Evolutionary conservation across 2,329 filamentous ascomycete species (phyloP), one percentile per base, ranked within the genome.

Genomic region (Lachnellula arida): DNA sequence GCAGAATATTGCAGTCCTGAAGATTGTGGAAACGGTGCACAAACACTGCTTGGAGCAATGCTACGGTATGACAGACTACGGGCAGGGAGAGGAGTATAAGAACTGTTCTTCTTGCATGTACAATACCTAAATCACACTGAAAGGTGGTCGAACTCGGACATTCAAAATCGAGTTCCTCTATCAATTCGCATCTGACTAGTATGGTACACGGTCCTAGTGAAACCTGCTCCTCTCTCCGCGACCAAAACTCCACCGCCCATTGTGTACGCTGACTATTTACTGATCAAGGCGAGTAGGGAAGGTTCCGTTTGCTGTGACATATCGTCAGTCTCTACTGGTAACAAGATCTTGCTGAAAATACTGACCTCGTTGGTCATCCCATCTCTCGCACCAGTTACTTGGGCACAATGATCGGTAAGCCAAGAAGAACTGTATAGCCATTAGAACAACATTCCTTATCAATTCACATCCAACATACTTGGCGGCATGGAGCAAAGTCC

Each of bases 321-420:
- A 48, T 43, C 17, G 51, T 68, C 34, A 68, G 67, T 47, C 42
- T 22, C 42, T 50, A 53, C 46, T 37, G 37, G 28, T 15, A n/a
- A 14, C 15, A 25, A 39, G 22, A 9, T 5, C 25, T 8, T n/a
- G 8, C 49, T 5, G 23, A 37, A 46, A 23, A 52, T 57, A 78
- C 88, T 73, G 80, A 95, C 91, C 90, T 77, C 94, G 89, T 82
- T 97, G 94, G 71, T 94, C 90, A 73, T 99, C 93, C 94, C 94
- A 99, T 78, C 94, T 85, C 76, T 87, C 78, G 73, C 88, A 88
- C 94, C 94, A 99, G 72, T 85, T 84, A 75, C 89, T 94, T 69
- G 95, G 94, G 88, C 95, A 99, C 66, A 99, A 86, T 67, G 94
- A 97, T 76, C 90, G 88, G 83, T 96, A 99, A 69, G 94, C 91